Evolutionary conservation across 1,284 basidiomycete species (phyloP).

Genomic region (Sanghuangporus weigelae): DNA sequence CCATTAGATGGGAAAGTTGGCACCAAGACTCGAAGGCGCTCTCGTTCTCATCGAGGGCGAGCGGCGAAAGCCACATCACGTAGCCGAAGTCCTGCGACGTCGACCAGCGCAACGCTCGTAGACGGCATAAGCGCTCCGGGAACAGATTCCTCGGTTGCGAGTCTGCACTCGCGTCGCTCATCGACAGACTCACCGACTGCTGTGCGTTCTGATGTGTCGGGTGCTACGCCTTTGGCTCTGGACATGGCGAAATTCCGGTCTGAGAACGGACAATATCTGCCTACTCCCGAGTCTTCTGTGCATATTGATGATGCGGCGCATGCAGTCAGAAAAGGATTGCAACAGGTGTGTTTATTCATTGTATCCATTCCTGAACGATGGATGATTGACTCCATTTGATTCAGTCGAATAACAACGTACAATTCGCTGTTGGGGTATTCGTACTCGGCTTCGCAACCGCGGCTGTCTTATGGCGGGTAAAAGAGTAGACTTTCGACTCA

Average conservation of each 20-base stretch:
- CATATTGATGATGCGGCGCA: slow-evolving; percentile 7
- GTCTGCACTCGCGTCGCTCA: slow-evolving; percentile 14
- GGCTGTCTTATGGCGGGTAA: slow-evolving; percentile 19
- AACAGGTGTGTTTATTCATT: slow-evolving; percentile 3
- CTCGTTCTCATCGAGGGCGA: slow-evolving; percentile 13
- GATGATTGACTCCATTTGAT: not conserved
- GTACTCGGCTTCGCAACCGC: slow-evolving; percentile 16
- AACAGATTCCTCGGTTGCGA: slow-evolving; percentile 17
- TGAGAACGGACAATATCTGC: not conserved
- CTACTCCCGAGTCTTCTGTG: slow-evolving; percentile 12
- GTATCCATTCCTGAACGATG: not conserved
- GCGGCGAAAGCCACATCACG: slow-evolving; percentile 9
- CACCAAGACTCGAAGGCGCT: slow-evolving; percentile 5
- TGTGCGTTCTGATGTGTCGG: not conserved
- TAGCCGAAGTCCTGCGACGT: slow-evolving; percentile 14
- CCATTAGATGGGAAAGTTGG: not conserved
- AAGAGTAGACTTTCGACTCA: slow-evolving; percentile 14
- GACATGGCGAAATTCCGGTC: slow-evolving; percentile 11
- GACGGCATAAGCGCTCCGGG: slow-evolving; percentile 16
- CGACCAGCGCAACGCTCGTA: slow-evolving; percentile 16
- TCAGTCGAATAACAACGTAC: slow-evolving; percentile 3
- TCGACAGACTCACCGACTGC: slow-evolving; percentile 15
- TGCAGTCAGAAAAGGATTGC: not conserved
- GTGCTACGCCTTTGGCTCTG: not conserved
- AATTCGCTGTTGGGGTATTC: slow-evolving; percentile 16